phyloP scores from a whole-genome alignment of 2,329 filamentous ascomycete species.

The Hypoxylon sp. region DNA sequence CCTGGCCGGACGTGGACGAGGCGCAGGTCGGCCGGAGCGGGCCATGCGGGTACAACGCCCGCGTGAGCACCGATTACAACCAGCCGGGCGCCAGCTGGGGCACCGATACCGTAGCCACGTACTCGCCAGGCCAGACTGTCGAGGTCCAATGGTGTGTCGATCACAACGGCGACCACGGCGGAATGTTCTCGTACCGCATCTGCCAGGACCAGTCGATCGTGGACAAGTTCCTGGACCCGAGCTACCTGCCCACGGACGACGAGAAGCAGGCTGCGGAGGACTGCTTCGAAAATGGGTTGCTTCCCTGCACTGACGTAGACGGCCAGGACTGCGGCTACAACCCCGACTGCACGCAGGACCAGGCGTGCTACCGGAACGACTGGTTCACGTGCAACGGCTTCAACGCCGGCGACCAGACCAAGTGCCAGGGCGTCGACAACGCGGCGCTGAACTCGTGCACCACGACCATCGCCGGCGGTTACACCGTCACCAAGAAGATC shows the following conservation, averaged over 20 bases:
- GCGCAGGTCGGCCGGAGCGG: slow-evolving; percentile 65
- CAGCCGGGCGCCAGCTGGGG: slow-evolving; percentile 63
- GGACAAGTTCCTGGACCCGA: slow-evolving; percentile 64
- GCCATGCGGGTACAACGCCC: slow-evolving; percentile 68
- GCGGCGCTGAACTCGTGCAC: slow-evolving; percentile 62
- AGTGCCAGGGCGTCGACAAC: slow-evolving; percentile 64
- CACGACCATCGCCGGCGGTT: slow-evolving; percentile 68
- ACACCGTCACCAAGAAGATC: slow-evolving; percentile 67
- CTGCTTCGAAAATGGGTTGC: slow-evolving; percentile 65
- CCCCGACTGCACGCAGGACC: slow-evolving; percentile 61
- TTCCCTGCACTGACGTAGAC: slow-evolving; percentile 65
- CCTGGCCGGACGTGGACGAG: slow-evolving; percentile 65
- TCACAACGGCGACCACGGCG: slow-evolving; percentile 70
- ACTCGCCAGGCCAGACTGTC: slow-evolving; percentile 62
- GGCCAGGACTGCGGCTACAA: slow-evolving; percentile 66
- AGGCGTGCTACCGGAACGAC: slow-evolving; percentile 65
- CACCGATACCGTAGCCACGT: slow-evolving; percentile 59
- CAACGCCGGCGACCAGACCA: slow-evolving; percentile 55
- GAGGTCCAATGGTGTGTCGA: slow-evolving; percentile 71
- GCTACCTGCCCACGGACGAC: slow-evolving; percentile 63
- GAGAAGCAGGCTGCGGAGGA: slow-evolving; percentile 69
- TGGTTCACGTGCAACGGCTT: slow-evolving; percentile 70
- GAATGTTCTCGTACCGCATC: slow-evolving; percentile 70
- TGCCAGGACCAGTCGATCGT: slow-evolving; percentile 67
- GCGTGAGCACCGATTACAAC: slow-evolving; percentile 69